Percentiles rank a stretch among this genome's conserved stretches.
Conservation (phyloP, 1,284 basidiomycete species). For the Cryptococcus sp. region DNA sequence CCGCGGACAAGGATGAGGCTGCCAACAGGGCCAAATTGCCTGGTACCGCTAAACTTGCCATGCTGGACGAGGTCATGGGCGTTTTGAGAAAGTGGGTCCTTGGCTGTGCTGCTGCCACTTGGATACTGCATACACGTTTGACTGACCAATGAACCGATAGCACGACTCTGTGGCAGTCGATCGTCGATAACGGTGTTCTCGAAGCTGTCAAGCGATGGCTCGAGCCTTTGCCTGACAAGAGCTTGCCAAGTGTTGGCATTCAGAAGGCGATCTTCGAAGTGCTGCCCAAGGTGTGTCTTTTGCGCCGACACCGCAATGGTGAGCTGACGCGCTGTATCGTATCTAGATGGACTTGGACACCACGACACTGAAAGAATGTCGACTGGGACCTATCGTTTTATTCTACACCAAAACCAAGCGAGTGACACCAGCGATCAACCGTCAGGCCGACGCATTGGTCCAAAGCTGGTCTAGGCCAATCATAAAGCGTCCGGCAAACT, state of each 20-base stretch:
- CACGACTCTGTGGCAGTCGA: constrained; percentile 82
- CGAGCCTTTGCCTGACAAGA: constrained; percentile 88
- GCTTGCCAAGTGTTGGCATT: constrained; percentile 92
- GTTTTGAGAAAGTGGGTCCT: constrained; percentile 83
- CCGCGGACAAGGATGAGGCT: constrained; percentile 80
- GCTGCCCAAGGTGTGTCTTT: constrained; percentile 61
- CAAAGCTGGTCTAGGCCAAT: constrained; percentile 91
- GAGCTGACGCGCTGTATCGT: neutral
- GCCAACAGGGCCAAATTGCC: constrained; percentile 81
- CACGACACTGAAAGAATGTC: constrained; percentile 84
- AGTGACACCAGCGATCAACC: constrained; percentile 75
- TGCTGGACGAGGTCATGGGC: constrained; percentile 87
- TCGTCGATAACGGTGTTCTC: constrained; percentile 91
- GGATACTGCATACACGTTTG: too few species aligned
- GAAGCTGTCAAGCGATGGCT: constrained; percentile 91
- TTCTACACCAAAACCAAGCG: constrained; percentile 92
- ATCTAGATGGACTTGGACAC: constrained; percentile 86
- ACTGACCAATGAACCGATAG: constrained; percentile 53
- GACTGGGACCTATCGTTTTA: constrained; percentile 85
- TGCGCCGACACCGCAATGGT: neutral
- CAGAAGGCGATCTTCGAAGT: constrained; percentile 88
- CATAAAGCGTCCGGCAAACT: constrained; percentile 84
- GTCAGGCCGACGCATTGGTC: constrained; percentile 82
- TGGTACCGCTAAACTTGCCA: constrained; percentile 78
- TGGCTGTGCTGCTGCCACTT: constrained; percentile 1